Base-by-base conservation (phyloP, 164 flowering plant genomes). In the Pachysandra terminalis region DNA sequence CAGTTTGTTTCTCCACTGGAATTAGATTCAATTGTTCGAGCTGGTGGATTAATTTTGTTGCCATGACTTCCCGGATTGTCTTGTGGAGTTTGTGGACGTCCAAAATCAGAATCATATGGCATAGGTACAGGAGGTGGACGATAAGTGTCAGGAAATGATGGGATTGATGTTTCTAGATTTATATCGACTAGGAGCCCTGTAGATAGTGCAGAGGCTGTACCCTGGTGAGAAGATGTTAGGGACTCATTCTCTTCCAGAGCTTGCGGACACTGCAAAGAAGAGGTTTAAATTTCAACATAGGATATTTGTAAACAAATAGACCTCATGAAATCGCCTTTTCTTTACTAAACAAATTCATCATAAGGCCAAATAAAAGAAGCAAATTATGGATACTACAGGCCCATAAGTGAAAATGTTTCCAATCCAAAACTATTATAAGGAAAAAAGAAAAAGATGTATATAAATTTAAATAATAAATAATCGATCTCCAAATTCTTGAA, bases 81-180 rank as follows among this genome's bases (percentile, higher is more conserved):
- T 53, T 70, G 66, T n/a, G 74, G 71, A 19, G 79, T 70, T 59
- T 61, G 84, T 14, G 84, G 86, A 60, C 73, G 73, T 45, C 91
- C 87, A 24, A 85, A 71, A 70, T 77, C 87, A 69, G 69, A 71
- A 77, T 88, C 88, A 71, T 83, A 90, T 21, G 93, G 97, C 67
- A 91, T 52, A 26, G 97, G 97, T 56, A 84, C 76, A 67, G 93
- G 97, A 69, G 95, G 97, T 19, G 91, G 75, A 5, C 87, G 81
- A 67, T 77, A 90, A 59, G 89, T 86, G 72, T 91, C 96, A 65
- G 89, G 89, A 15, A n/a, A n/a, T n/a, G n/a, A n/a, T n/a, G n/a
- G n/a, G n/a, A 71, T 70, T 63, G 96, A 83, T 19, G 84, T 75
- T 67, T 87, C 90, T 61, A 87, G 77, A 73, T 86, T 79, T 49